Evolutionary conservation across 768 basidiomycete genomes (phyloP), one percentile per base, ranked within the genome.

Genomic region (Leccinum incarnatum): DNA sequence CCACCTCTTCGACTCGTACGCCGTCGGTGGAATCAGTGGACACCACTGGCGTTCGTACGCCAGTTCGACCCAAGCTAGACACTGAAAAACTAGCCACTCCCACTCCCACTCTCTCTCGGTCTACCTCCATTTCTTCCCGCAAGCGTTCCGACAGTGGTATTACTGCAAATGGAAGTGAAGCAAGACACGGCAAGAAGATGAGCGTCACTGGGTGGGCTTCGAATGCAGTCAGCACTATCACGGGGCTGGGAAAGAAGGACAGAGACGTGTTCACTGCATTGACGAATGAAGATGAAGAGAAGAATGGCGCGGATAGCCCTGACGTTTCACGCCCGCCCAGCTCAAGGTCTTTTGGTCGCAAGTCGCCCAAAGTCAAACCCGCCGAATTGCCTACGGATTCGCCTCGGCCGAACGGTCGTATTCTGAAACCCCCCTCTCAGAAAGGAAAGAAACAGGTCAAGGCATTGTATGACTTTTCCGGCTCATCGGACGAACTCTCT

Each of bases 381-480:
- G 56, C 40, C 19, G 74, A 74, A 8, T 55, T 67, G 8, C 32
- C 55, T 5, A 51, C 51, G 21, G 72, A 68, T 4, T 75, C 69
- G 10, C 67, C 71, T 1, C 72, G 59, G 56, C 58, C 64, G 9
- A 66, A 72, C 17, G 57, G 68, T 4, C 77, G 80, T 15, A 82
- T 84, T 45, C 62, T 83, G 40, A 85, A 82, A 62, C 79, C 82
- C 0, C 77, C 77, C 12, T 82, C 82, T 4, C 69, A 77, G 45
- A 78, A 80, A 56, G 80, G 77, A 50, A 79, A 73, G 67, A 85
- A 81, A 51, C 51, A 83, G 12, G 88, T 89, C 53, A 81, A 84
- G 48, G 93, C 91, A 0, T 66, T 89, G 63, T 85, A 88, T 67
- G 88, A 90, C 70, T 95, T 93, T 71, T 72, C 76, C 0, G 90